Evolutionary conservation across 768 basidiomycete species (phyloP).

Genomic region (Podaxis pistillaris): DNA sequence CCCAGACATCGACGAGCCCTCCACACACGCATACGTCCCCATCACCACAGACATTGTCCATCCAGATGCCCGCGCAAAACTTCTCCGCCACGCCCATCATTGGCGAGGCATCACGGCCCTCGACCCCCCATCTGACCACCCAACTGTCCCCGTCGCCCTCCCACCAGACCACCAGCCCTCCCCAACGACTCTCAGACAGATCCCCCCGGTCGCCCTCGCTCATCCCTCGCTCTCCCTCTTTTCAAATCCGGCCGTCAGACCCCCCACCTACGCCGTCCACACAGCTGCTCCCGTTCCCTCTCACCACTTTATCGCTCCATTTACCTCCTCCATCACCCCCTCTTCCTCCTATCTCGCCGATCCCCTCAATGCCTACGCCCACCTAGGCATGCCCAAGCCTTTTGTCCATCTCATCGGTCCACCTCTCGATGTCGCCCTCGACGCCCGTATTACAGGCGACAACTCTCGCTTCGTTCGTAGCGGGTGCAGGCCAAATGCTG

Average conservation of each 20-base stretch:
- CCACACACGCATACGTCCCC: slow-evolving; percentile 43
- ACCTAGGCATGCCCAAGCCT: slow-evolving; percentile 80
- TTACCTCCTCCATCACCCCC: slow-evolving; percentile 61
- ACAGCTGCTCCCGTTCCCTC: slow-evolving; percentile 56
- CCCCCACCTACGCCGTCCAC: slow-evolving; percentile 64
- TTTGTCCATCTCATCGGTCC: slow-evolving; percentile 78
- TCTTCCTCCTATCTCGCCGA: slow-evolving; percentile 70
- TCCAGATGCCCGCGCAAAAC: slow-evolving; percentile 40
- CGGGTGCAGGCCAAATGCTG: slow-evolving; percentile 68
- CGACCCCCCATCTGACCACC: slow-evolving; percentile 11
- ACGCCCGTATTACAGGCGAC: slow-evolving; percentile 70
- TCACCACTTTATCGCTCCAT: slow-evolving; percentile 60
- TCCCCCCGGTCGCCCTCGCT: slow-evolving; percentile 27
- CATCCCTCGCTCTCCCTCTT: slow-evolving; percentile 23
- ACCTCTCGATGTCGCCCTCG: slow-evolving; percentile 77
- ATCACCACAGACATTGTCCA: slow-evolving; percentile 46
- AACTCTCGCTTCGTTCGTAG: slow-evolving; percentile 60
- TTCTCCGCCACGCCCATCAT: slow-evolving; percentile 56
- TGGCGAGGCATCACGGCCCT: slow-evolving; percentile 70
- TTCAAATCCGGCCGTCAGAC: slow-evolving; percentile 43
- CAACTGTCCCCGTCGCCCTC: slow-evolving; percentile 13
- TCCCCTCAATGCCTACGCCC: slow-evolving; percentile 84
- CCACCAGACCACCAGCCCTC: slow-evolving; percentile 20
- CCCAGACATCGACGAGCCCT: slow-evolving; percentile 48
- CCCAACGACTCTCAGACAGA: slow-evolving; percentile 10